Percentiles rank a stretch among this genome's conserved stretches.
phyloP scores from a whole-genome alignment of 2,329 filamentous ascomycete genomes.

The Davidsoniella virescens region DNA sequence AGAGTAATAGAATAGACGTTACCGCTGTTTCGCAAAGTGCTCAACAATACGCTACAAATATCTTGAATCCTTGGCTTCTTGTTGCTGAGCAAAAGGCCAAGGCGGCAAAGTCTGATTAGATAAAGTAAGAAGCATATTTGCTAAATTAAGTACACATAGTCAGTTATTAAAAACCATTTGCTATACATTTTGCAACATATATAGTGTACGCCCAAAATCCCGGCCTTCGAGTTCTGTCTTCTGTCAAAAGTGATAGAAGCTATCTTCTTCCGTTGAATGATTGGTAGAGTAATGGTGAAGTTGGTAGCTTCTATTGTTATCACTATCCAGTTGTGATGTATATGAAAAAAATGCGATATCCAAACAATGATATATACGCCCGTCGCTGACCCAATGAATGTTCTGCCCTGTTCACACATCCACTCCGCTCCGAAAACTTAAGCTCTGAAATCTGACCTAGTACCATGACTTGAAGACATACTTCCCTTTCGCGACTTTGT shows the following conservation, averaged over 20 bases:
- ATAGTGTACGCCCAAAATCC: neutral
- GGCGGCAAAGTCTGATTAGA: neutral
- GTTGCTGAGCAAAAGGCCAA: constrained; percentile 10
- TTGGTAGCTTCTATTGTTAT: constrained; percentile 1
- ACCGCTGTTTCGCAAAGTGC: constrained; percentile 44
- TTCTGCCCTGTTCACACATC: neutral
- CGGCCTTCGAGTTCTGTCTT: neutral
- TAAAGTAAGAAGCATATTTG: neutral
- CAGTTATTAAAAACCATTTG: neutral
- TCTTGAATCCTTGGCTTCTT: constrained; percentile 16
- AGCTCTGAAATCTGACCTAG: constrained; percentile 14
- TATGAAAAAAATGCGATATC: neutral
- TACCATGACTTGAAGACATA: constrained; percentile 27
- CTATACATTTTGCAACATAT: neutral
- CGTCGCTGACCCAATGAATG: neutral
- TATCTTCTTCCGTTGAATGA: neutral
- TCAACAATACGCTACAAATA: constrained; percentile 38
- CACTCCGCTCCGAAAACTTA: no score
- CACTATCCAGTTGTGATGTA: neutral
- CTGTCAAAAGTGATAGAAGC: neutral
- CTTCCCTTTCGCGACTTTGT: constrained; percentile 9
- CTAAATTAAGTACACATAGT: no score
- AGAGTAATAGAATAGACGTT: constrained; percentile 44
- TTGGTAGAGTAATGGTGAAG: neutral
- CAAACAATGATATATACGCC: neutral